Base-by-base conservation (phyloP, 768 basidiomycete genomes). In the Fibroporia radiculosa region DNA sequence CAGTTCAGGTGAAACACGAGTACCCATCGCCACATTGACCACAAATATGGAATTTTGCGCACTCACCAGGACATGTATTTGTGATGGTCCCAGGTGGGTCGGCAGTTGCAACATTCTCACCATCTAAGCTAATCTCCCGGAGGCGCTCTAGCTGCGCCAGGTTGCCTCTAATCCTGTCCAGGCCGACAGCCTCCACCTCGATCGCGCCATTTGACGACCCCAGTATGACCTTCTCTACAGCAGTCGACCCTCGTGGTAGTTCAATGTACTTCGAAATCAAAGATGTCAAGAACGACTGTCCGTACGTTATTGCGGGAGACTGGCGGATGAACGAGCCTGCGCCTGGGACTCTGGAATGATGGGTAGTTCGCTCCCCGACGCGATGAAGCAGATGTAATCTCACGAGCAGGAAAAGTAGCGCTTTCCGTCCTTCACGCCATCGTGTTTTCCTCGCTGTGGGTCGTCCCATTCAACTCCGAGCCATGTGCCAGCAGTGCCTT, bases 401-500 rank as follows among this genome's bases (percentile, higher is more conserved):
- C 64, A 91, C 89, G 74, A 67, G 66, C 85, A 89, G 35, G 66
- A 57, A 61, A 97, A 98, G 63, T 95, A 93, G 31, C 70, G 72
- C 50, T 71, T 75, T 37, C 80, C 84, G 51, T 89, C 80, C 58
- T 90, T 87, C 51, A 70, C 59, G 5, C 95, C 95, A 53, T 85
- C 78, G 60, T 97, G 93, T 61, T 86, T 93, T 22, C 95, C 95
- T 45, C 92, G 77, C 6, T 61, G 48, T 16, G 81, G 74, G 56
- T 91, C 82, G 58, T 98, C 95, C 89, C 93, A 98, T 66, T 98
- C 95, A 37, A 97, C 76, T n/a, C 95, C 95, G n/a, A 93, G 71
- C 93, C 93, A 98, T 11, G 63, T 53, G 3, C 86, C 88, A 3
- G 64, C 56, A 0, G 86, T 79, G 12, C 73, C 73, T 14, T 76